Conservation (phyloP, 2,329 filamentous ascomycete genomes). For the Trichophyton simii region DNA sequence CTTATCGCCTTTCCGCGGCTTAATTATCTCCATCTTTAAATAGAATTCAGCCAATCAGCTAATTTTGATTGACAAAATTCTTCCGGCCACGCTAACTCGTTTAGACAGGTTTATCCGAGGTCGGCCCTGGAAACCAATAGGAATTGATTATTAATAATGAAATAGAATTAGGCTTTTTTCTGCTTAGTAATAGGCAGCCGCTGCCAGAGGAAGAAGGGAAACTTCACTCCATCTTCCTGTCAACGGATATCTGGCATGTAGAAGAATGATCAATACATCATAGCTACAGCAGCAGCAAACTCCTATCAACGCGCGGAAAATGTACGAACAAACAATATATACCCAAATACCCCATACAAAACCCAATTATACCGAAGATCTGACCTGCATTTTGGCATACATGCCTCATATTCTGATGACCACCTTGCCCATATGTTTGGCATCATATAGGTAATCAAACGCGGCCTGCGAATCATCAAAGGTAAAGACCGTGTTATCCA, state of each 20-base stretch:
- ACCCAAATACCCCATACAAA: neutral
- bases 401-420: slow-evolving; percentile 30
- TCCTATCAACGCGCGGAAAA: neutral
- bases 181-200: no score
- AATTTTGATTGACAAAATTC: neutral
- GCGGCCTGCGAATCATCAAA: slow-evolving; percentile 42
- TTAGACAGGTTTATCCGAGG: neutral
- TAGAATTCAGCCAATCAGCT: neutral
- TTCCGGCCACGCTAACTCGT: neutral
- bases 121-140: neutral
- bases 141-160: neutral
- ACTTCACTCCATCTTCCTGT: no score
- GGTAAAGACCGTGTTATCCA: slow-evolving; percentile 42
- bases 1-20: neutral
- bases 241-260: neutral
- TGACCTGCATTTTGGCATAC: neutral
- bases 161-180: neutral
- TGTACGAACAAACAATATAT: neutral
- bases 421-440: slow-evolving; percentile 47
- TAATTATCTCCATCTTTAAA: neutral
- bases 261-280: neutral
- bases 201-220: no score
- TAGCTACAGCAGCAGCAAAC: neutral
- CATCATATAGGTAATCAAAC: slow-evolving; percentile 40
- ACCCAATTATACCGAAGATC: neutral